These are phyloP conservation scores for Eustoma russellianum DNA, from an alignment of 257 asterid species.

Conservation along the genomic window DNA sequence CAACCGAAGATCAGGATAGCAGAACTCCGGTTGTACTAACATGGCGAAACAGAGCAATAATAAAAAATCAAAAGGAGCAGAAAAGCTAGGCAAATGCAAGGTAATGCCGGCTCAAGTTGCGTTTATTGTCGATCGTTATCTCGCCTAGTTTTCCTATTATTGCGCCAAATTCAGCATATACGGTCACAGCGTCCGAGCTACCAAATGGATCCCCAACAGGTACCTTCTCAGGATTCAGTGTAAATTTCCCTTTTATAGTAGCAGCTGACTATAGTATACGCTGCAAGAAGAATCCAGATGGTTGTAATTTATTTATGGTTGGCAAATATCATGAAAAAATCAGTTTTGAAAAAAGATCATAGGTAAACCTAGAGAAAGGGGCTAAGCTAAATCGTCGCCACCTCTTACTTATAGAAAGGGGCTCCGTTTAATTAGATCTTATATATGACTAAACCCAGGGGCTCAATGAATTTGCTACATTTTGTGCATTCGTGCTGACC, in stretches of 20 bases:
- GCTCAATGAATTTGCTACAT: too few relatives aligned
- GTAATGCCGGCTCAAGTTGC: constrained; percentile 80
- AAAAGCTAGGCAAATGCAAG: constrained; percentile 65
- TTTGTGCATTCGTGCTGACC: too few relatives aligned
- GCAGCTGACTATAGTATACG: not conserved
- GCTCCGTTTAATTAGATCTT: too few relatives aligned
- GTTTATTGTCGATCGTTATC: constrained; percentile 90
- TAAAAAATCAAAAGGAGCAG: constrained; percentile 39
- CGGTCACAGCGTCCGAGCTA: not conserved
- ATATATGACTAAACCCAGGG: too few relatives aligned
- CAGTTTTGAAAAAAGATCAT: too few relatives aligned
- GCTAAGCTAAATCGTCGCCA: too few relatives aligned
- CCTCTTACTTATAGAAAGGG: too few relatives aligned
- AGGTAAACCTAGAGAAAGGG: too few relatives aligned
- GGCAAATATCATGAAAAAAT: too few relatives aligned
- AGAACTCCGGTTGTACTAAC: constrained; percentile 3
- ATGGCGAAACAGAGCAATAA: constrained; percentile 47
- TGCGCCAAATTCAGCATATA: not conserved
- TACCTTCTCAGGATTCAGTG: not conserved
- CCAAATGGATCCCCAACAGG: constrained; percentile 14
- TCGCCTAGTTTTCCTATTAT: constrained; percentile 20
- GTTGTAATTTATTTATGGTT: not conserved
- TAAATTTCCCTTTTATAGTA: not conserved
- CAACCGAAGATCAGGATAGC: not conserved
- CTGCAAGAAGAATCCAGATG: too few relatives aligned